Base-by-base conservation (phyloP, 78 protist genomes). In the Tieghemostelium lacteum region DNA sequence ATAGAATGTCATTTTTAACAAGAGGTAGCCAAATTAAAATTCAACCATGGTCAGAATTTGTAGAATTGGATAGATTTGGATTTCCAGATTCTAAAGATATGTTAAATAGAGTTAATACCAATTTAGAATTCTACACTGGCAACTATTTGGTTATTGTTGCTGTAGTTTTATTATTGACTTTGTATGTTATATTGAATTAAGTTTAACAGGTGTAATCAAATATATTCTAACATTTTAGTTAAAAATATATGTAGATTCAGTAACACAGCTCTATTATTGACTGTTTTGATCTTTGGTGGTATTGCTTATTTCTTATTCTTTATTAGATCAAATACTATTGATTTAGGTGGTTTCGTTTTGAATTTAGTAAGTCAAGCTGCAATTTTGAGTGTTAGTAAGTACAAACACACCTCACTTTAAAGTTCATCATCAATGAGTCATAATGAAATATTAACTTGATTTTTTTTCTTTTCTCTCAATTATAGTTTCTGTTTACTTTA, bases 91-190 rank as follows among this genome's bases (percentile, higher is more conserved):
- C 62, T 34, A 61, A 72, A 55, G n/a, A n/a, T n/a, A 24, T 72
- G 3, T 33, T 16, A 20, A 63, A 49, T 4, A 50, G 78, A 50
- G 2, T 39, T 6, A 63, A 72, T 20, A 72, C 78, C 16, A 72
- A 72, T 54, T 16, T 72, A 1, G 78, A 49, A 17, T 72, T 54
- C 26, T 72, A 72, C 26, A 34, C 40, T 54, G 78, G 78, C 3
- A 72, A 72, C 78, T 72, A 72, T 72, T 45, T 60, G 16, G 3
- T 72, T 2, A 72, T 72, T 55, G 78, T 49, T 55, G 78, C 40
- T 34, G 63, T 33, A 28, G 64, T 72, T 16, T 36, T 72, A 31
- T 72, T 72, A 37, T 72, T 72, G 64, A 72, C 78, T 2, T 72
- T 72, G 78, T 72, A 72, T 12, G 78, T 72, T 45, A 14, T 10